Conservation (phyloP, 2,329 filamentous ascomycete species). For the Talaromyces sp. region DNA sequence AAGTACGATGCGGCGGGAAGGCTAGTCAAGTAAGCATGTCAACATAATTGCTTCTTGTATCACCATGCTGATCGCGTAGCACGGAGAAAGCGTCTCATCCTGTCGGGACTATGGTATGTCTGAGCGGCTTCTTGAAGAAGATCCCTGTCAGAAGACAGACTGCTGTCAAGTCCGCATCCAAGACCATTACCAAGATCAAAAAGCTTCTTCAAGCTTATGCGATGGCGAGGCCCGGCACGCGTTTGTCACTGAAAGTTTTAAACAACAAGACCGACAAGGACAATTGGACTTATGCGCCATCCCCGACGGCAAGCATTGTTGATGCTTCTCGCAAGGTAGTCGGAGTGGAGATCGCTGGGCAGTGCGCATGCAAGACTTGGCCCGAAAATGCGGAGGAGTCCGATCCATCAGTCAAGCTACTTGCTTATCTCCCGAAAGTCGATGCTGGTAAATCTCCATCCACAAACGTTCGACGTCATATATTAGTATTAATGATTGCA, state of each 20-base stretch:
- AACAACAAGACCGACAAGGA: constrained; percentile 59
- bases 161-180: constrained; percentile 50
- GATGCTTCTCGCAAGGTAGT: constrained; percentile 57
- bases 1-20: constrained; percentile 52
- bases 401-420: constrained; percentile 38
- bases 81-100: constrained; percentile 51
- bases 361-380: constrained; percentile 42
- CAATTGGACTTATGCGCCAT: constrained; percentile 62
- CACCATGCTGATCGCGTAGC: constrained; percentile 22
- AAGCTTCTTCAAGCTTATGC: constrained; percentile 58
- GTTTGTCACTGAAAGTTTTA: constrained; percentile 54
- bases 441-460: constrained; percentile 33
- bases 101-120: constrained; percentile 58
- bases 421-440: constrained; percentile 50
- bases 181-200: constrained; percentile 51
- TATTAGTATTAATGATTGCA: constrained; percentile 27
- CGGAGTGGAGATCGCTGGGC: constrained; percentile 52
- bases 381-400: constrained; percentile 24
- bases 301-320: constrained; percentile 43
- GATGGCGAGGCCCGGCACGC: constrained; percentile 54
- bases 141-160: constrained; percentile 60
- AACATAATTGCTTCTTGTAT: not conserved
- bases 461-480: not conserved
- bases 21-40: constrained; percentile 39
- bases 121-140: constrained; percentile 55